Conservation (phyloP, 441 rosid genomes). For the Aquilaria agallochum region DNA sequence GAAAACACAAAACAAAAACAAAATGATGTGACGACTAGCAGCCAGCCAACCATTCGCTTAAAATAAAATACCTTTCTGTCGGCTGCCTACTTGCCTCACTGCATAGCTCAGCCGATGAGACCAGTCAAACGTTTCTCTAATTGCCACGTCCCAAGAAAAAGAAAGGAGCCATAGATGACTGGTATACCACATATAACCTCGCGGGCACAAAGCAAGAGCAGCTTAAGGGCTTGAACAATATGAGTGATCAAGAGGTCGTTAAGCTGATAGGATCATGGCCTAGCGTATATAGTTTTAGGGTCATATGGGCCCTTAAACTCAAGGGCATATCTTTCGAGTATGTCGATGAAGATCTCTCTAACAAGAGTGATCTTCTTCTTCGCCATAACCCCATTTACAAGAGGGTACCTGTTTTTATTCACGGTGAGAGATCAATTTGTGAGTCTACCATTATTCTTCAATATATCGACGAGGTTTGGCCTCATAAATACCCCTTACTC, state of each 20-base stretch:
- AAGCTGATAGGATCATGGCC: slow-evolving; percentile 31
- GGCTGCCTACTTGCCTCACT: no score
- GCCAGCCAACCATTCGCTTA: no score
- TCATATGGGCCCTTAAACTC: slow-evolving; percentile 43
- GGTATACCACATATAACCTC: no score
- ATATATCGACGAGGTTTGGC: slow-evolving; percentile 45
- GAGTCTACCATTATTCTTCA: slow-evolving; percentile 46
- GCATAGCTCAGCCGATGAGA: no score
- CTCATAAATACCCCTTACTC: slow-evolving; percentile 28
- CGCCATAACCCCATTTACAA: slow-evolving; percentile 36
- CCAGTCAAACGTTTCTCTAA: no score
- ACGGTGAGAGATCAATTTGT: slow-evolving; percentile 28
- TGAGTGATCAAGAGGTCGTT: slow-evolving; percentile 17
- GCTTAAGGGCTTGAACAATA: no score
- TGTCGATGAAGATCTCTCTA: slow-evolving; percentile 29
- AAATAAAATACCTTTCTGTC: no score
- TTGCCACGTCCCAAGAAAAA: no score
- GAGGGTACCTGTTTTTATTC: slow-evolving; percentile 40
- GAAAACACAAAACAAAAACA: no score
- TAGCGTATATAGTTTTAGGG: slow-evolving; percentile 35
- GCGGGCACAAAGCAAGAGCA: no score
- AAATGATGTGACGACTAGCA: no score
- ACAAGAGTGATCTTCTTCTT: slow-evolving; percentile 34
- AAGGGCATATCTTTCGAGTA: slow-evolving; percentile 33
- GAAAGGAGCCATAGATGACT: no score